Percentiles rank a stretch among this genome's conserved stretches.
Evolutionary conservation across 2,329 filamentous ascomycete genomes (phyloP).

Genomic region (Aureobasidium subglaciale): DNA sequence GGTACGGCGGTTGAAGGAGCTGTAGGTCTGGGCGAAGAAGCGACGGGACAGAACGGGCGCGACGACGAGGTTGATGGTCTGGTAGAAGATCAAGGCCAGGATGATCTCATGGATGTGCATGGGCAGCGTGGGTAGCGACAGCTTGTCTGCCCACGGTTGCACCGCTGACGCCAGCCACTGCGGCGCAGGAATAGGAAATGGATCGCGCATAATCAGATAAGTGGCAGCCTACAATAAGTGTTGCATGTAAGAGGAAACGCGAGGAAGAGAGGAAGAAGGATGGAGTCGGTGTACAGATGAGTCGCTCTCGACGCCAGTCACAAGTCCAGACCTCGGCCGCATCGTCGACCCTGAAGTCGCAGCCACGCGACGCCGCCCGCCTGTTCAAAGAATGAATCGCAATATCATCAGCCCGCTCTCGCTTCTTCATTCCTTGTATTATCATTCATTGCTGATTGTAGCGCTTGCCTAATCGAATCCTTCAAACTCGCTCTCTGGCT

Average conservation of each 20-base stretch:
- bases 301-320: neutral
- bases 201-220: slow-evolving; percentile 57
- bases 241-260: neutral
- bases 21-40: slow-evolving; percentile 59
- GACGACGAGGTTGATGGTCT: slow-evolving; percentile 57
- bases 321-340: neutral
- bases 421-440: neutral
- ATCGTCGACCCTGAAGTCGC: neutral
- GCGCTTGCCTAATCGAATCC: slow-evolving; percentile 14
- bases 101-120: slow-evolving; percentile 72
- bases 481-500: slow-evolving; percentile 16
- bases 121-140: slow-evolving; percentile 59
- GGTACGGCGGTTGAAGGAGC: slow-evolving; percentile 53
- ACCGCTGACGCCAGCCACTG: slow-evolving; percentile 48
- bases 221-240: neutral
- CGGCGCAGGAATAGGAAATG: slow-evolving; percentile 55
- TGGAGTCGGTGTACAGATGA: neutral
- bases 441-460: neutral
- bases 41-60: slow-evolving; percentile 59
- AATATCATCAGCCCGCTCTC: neutral
- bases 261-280: neutral
- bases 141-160: slow-evolving; percentile 56
- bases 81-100: slow-evolving; percentile 60
- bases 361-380: neutral
- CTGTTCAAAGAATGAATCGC: neutral